phyloP scores from a whole-genome alignment of 2,329 filamentous ascomycete species.

The Sarocladium kiliense region DNA sequence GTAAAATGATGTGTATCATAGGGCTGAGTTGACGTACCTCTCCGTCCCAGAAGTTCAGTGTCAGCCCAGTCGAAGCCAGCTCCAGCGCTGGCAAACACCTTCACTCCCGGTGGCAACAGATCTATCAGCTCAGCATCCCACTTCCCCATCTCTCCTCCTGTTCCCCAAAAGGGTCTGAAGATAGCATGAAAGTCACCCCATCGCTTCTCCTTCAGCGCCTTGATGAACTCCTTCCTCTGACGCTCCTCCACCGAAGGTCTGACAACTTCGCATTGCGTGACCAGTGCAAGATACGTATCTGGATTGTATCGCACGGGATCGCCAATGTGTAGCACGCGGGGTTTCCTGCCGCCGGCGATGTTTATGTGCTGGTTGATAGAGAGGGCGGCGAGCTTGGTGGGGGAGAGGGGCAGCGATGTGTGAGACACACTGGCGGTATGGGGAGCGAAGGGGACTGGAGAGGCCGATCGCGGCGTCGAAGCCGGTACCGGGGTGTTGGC shows the following conservation, averaged over 20 bases:
- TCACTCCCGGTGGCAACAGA: slow-evolving; percentile 49
- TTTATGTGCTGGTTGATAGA: slow-evolving; percentile 11
- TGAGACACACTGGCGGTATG: slow-evolving; percentile 17
- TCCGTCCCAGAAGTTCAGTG: slow-evolving; percentile 52
- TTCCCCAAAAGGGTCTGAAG: slow-evolving; percentile 58
- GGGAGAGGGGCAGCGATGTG: slow-evolving; percentile 20
- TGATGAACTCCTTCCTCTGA: slow-evolving; percentile 41
- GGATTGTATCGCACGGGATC: slow-evolving; percentile 52
- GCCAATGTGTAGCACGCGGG: slow-evolving; percentile 69
- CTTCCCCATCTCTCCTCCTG: slow-evolving; percentile 60
- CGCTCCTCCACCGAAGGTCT: slow-evolving; percentile 47
- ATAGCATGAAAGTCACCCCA: slow-evolving; percentile 53
- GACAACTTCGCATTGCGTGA: slow-evolving; percentile 41
- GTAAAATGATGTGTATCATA: not conserved
- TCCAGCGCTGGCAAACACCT: slow-evolving; percentile 60
- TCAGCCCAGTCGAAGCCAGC: slow-evolving; percentile 65
- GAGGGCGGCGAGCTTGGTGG: slow-evolving; percentile 16
- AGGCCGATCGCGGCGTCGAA: slow-evolving; percentile 38
- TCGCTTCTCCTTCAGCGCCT: slow-evolving; percentile 41
- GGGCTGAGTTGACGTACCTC: slow-evolving; percentile 41
- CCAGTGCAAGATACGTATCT: slow-evolving; percentile 38
- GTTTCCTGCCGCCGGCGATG: slow-evolving; percentile 20
- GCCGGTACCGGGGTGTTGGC: slow-evolving; percentile 40
- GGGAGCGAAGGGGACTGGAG: slow-evolving; percentile 24
- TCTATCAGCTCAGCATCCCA: slow-evolving; percentile 57